Evolutionary conservation across 768 basidiomycete species (phyloP), one percentile per base, ranked within the genome.

Genomic region (Amanita rubescens): DNA sequence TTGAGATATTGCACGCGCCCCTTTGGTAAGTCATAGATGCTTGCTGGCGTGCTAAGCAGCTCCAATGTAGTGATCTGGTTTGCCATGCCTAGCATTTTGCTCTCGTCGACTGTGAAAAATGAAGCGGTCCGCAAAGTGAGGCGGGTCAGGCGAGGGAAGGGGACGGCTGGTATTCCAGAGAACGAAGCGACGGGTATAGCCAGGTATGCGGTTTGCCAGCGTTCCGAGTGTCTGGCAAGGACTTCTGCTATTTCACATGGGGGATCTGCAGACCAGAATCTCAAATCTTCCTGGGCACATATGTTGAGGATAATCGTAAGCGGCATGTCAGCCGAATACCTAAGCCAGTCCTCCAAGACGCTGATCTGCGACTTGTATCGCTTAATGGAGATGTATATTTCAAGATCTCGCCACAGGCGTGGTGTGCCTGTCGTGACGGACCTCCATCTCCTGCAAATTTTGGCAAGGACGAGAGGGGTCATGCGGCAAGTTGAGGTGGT

Each of bases 191-290:
- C 34, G 20, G 51, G 51, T 53, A 53, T 53, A 15, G 51, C 51
- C 51, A 53, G n/a, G 22, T 53, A 53, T 3, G 42, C 51, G n/a
- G 44, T 53, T 10, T 45, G 42, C 51, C 51, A 53, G 15, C 51
- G 51, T 3, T 34, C 43, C 20, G 51, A 53, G 15, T 25, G 20
- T 20, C 12, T 27, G 33, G 51, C 32, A 32, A 53, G 42, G 22
- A 53, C 43, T 14, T 45, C 19, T 14, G 51, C 51, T 19, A 53
- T 37, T 25, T 53, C 44, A 9, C 33, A 10, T 6, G 51, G 51
- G 22, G 51, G 43, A 20, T 53, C 20, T 15, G 32, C 30, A 14
- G 43, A 33, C 51, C 51, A 53, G 30, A 32, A 45, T 20, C 44
- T 53, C 51, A 53, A 25, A 24, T 53, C 51, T 37, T 53, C 51